Conservation (phyloP, 2,329 filamentous ascomycete genomes). For the Fusarium incarnatum region DNA sequence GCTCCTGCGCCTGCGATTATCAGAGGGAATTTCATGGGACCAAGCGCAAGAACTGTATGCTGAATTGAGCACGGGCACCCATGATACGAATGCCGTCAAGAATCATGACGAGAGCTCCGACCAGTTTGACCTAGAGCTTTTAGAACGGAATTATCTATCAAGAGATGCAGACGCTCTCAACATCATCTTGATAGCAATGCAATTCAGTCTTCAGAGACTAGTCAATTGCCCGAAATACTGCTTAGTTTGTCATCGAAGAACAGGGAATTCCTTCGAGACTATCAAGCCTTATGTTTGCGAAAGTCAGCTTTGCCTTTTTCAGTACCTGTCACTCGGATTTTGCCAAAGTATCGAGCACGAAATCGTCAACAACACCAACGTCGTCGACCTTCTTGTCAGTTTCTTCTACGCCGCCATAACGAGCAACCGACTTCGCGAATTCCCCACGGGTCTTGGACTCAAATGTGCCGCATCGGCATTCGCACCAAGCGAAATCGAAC, state of each 20-base stretch:
- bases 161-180: conserved; percentile 55
- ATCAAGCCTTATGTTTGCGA: conserved; percentile 85
- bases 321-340: conserved; percentile 88
- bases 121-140: conserved; percentile 19
- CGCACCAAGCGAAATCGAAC: neutral
- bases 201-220: conserved; percentile 82
- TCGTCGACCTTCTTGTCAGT: conserved; percentile 85
- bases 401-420: conserved; percentile 77
- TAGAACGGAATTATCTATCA: conserved; percentile 49
- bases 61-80: conserved; percentile 14
- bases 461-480: conserved; percentile 45
- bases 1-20: conserved; percentile 70
- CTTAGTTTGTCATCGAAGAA: conserved; percentile 81
- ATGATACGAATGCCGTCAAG: neutral
- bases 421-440: conserved; percentile 55
- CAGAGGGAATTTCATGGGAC: conserved; percentile 70
- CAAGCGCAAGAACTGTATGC: conserved; percentile 36
- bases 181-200: conserved; percentile 71
- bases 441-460: conserved; percentile 58
- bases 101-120: conserved; percentile 12
- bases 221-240: conserved; percentile 88
- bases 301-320: conserved; percentile 80
- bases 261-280: conserved; percentile 73
- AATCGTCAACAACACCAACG: conserved; percentile 79
- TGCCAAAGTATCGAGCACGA: conserved; percentile 89